Evolutionary conservation across 2,329 filamentous ascomycete species (phyloP).

Genomic region (Epicoccum nigrum): DNA sequence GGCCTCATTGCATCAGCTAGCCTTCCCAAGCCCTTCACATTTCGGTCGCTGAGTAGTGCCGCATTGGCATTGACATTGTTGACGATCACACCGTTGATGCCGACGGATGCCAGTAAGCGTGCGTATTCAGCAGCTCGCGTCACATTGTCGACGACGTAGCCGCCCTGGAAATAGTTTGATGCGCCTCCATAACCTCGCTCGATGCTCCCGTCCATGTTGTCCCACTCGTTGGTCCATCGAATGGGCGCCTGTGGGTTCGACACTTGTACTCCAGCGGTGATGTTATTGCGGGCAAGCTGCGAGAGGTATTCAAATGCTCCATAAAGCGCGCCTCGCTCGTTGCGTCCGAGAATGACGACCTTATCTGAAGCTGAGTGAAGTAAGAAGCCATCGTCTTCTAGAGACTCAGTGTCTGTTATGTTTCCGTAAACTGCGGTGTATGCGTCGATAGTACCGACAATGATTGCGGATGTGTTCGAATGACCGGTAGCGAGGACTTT

Average conservation of each 20-base stretch:
- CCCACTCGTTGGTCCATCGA: constrained; percentile 76
- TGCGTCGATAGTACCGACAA: constrained; percentile 58
- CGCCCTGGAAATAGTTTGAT: constrained; percentile 71
- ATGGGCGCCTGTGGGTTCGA: constrained; percentile 66
- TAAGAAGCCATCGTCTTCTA: constrained; percentile 67
- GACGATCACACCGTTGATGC: constrained; percentile 69
- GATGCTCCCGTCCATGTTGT: constrained; percentile 71
- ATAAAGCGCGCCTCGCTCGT: constrained; percentile 71
- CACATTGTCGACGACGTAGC: constrained; percentile 62
- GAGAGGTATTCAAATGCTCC: constrained; percentile 73
- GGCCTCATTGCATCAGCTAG: constrained; percentile 71
- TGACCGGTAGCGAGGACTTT: constrained; percentile 38
- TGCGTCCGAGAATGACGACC: constrained; percentile 67
- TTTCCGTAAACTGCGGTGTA: constrained; percentile 49
- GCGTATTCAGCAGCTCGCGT: constrained; percentile 67
- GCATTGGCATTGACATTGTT: constrained; percentile 77
- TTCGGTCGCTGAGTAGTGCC: constrained; percentile 60
- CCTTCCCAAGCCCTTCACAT: constrained; percentile 65
- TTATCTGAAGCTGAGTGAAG: constrained; percentile 56
- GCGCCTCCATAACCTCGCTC: constrained; percentile 71
- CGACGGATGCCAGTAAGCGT: constrained; percentile 68
- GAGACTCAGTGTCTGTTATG: constrained; percentile 44
- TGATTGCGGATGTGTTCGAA: constrained; percentile 44
- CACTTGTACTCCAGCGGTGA: constrained; percentile 55
- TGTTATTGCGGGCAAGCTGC: constrained; percentile 65